Base-by-base conservation (phyloP, 1,284 basidiomycete species). In the Mycena citricolor region DNA sequence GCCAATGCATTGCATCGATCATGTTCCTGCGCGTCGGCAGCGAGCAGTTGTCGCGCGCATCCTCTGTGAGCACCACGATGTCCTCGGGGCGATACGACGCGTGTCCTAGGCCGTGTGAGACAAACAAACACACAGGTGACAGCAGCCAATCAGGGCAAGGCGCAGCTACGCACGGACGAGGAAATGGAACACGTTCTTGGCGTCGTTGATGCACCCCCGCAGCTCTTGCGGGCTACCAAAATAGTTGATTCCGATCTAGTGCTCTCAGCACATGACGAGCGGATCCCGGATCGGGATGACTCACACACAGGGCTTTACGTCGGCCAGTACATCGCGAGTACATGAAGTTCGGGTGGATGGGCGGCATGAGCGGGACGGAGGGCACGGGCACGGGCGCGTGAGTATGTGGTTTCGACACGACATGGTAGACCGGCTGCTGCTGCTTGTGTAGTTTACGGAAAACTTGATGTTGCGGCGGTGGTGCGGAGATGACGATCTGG, bases 221-320 rank as follows among this genome's bases (percentile, higher is more conserved):
- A 95, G 68, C 57, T 83, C 79, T 12, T 70, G 75, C 2, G 62
- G 59, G 49, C 81, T 77, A 3, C 86, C 81, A 42, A 77, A 57
- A 62, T 94, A 95, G 68, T 94, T 94, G 62, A 94, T 84, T 0
- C 89, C 89, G 48, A 90, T 79, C 84, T 89, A 40, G n/a, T n/a
- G n/a, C n/a, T n/a, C n/a, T n/a, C n/a, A n/a, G n/a, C n/a, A n/a
- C n/a, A 13, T 6, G 2, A 23, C 16, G 4, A 11, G 28, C 25
- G 14, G 17, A 35, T 16, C 17, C 17, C 32, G 12, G 22, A 21
- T 4, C n/a, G 23, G 13, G 29, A 11, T 33, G 17, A 26, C 81
- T 39, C 65, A 89, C 86, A 43, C 82, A 84, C 13, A 93, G 76
- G 1, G 87, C 89, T 62, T 86, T 91, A 65, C 79, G 83, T 64